A percentile compares a stretch with the other conserved stretches of the same genome.
Evolutionary conservation across 495 filamentous ascomycete genomes (phyloP).

Genomic region (Penicillium flavigenum): DNA sequence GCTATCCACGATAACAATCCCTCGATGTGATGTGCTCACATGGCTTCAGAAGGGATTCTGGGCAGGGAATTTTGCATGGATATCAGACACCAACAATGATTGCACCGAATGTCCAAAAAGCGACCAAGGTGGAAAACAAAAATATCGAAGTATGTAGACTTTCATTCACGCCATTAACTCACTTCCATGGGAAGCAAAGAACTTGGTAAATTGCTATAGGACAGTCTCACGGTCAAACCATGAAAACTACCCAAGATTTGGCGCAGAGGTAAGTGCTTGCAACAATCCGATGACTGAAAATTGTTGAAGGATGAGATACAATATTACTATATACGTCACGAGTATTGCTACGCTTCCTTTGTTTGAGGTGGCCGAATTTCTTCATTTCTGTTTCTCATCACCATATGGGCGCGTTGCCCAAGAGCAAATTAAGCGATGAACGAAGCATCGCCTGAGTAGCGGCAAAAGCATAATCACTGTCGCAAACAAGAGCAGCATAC

Average conservation of each 20-base stretch:
- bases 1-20: too few species aligned
- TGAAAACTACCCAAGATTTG: neutral
- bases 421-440: conserved; percentile 3
- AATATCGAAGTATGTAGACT: neutral
- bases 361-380: conserved; percentile 49
- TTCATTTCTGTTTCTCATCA: conserved; percentile 41
- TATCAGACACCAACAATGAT: neutral
- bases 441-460: conserved; percentile 14
- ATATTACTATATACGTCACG: neutral
- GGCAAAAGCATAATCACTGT: conserved; percentile 18
- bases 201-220: neutral
- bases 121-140: neutral
- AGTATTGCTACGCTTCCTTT: neutral
- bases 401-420: conserved; percentile 9
- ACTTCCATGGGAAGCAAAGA: neutral
- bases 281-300: neutral
- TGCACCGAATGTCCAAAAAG: neutral
- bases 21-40: too few species aligned
- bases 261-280: neutral
- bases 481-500: conserved; percentile 20
- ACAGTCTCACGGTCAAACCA: neutral
- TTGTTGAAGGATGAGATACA: neutral
- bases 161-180: neutral
- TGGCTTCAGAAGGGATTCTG: neutral
- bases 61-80: neutral